A percentile compares a stretch with the other conserved stretches of the same genome.
Evolutionary conservation across 169 alveolate genomes (phyloP).

Genomic region (Prorocentrum cordatum): DNA sequence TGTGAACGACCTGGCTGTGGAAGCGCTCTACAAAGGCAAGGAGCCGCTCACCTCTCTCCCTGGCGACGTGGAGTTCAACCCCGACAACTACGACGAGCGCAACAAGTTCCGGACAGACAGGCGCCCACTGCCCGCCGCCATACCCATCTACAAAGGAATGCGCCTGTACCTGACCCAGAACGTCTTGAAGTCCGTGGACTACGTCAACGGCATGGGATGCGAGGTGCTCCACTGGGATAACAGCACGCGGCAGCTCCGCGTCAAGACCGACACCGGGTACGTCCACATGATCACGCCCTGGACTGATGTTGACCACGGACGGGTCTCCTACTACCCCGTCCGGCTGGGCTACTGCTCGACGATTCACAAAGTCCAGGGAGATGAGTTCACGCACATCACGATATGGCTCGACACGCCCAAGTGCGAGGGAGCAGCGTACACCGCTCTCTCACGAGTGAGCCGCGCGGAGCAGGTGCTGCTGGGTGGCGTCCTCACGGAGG

Average conservation of each 20-base stretch:
- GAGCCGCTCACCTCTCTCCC: neutral
- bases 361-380: constrained; percentile 1
- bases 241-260: neutral
- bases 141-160: neutral
- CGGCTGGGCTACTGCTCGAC: neutral
- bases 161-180: neutral
- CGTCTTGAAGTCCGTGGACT: neutral
- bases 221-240: neutral
- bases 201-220: neutral
- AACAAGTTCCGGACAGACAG: neutral
- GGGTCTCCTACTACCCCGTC: neutral
- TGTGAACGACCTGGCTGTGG: neutral
- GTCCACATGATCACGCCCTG: neutral
- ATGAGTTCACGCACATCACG: neutral
- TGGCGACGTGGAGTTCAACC: neutral
- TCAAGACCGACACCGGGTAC: neutral
- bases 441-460: neutral
- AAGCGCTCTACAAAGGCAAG: neutral
- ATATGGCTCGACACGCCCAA: neutral
- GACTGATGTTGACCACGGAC: neutral
- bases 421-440: neutral
- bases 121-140: neutral
- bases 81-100: neutral
- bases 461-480: neutral
- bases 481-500: neutral